These are phyloP conservation scores for Austroboletus novae-zelandiae DNA, from an alignment of 1,284 basidiomycete species.

Conservation along the genomic window DNA sequence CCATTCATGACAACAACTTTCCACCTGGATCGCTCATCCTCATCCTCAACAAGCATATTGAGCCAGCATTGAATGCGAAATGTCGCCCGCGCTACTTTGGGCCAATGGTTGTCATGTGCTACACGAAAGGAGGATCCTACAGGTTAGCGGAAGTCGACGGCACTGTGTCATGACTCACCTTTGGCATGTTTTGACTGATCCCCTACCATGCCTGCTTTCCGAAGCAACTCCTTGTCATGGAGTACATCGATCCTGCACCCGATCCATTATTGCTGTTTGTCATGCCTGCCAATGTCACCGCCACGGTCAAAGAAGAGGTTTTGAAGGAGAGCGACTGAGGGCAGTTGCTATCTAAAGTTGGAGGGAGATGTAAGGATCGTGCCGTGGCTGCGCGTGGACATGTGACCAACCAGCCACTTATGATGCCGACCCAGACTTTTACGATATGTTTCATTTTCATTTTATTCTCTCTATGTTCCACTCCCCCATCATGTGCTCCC, in stretches of 20 bases:
- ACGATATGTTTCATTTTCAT: too few relatives aligned
- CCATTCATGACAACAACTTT: conserved; percentile 19
- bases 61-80: conserved; percentile 27
- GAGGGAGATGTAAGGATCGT: not conserved
- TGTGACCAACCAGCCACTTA: too few relatives aligned
- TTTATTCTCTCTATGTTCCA: too few relatives aligned
- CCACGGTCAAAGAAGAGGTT: not conserved
- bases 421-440: too few relatives aligned
- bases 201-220: conserved; percentile 12
- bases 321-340: not conserved
- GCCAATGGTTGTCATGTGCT: conserved; percentile 29
- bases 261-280: not conserved
- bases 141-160: conserved; percentile 31
- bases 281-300: too few relatives aligned
- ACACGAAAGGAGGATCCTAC: conserved; percentile 29
- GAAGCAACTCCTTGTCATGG: not conserved
- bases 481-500: too few relatives aligned
- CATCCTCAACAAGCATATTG: conserved; percentile 25
- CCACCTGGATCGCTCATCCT: conserved; percentile 27
- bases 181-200: conserved; percentile 16
- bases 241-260: not conserved
- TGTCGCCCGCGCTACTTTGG: conserved; percentile 29
- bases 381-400: too few relatives aligned
- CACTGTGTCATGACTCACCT: conserved; percentile 14
- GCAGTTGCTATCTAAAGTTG: not conserved